phyloP scores from a whole-genome alignment of 768 basidiomycete species.

The Mycena olivaceomarginata region DNA sequence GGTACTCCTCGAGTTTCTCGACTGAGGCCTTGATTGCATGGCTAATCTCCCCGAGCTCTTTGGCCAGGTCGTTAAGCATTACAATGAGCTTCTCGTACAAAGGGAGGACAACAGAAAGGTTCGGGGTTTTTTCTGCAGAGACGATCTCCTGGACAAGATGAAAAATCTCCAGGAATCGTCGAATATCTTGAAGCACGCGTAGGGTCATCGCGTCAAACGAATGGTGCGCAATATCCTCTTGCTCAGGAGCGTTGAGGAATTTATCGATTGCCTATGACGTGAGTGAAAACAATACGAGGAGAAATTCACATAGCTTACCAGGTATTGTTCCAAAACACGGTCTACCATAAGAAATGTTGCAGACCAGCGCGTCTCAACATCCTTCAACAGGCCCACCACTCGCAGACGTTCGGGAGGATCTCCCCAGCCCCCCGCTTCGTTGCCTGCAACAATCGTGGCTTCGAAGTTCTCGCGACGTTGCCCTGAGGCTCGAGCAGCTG shows the following conservation, averaged over 20 bases:
- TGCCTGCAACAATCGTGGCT: constrained; percentile 36
- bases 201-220: no score
- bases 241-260: constrained; percentile 45
- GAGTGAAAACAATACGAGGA: constrained; percentile 34
- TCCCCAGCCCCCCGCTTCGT: constrained; percentile 38
- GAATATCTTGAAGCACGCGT: no score
- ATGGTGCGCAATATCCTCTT: no score
- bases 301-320: background rate
- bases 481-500: constrained; percentile 41
- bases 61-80: no score
- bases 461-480: constrained; percentile 61
- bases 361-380: constrained; percentile 48
- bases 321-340: constrained; percentile 41
- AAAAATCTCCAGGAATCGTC: no score
- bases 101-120: constrained; percentile 51
- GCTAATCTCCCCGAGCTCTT: no score
- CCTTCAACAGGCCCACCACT: constrained; percentile 46
- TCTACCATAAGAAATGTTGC: constrained; percentile 58
- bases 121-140: no score
- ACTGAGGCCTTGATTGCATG: no score
- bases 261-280: constrained; percentile 22
- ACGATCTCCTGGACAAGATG: constrained; percentile 51
- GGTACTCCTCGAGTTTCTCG: constrained; percentile 48
- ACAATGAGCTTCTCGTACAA: no score
- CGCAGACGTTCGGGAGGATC: constrained; percentile 16